Percentiles rank a stretch among this genome's conserved stretches.
These are phyloP conservation scores for Rhynchospora pubera DNA, from an alignment of 176 grass and related monocot species.

Conservation along the genomic window DNA sequence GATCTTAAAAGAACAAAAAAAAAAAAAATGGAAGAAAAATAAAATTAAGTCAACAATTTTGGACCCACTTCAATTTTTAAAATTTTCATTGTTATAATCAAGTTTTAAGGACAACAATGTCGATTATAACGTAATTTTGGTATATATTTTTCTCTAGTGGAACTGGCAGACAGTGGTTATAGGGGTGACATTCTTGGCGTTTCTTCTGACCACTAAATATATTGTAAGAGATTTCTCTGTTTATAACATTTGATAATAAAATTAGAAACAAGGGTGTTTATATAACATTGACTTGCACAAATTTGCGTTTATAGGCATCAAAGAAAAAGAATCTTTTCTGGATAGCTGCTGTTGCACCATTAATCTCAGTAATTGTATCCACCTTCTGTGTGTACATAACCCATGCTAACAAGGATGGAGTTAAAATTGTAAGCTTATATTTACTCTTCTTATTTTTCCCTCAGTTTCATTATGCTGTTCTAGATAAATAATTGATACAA, in stretches of 20 bases:
- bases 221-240: conserved; percentile 44
- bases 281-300: neutral
- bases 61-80: neutral
- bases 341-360: conserved; percentile 65
- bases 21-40: neutral
- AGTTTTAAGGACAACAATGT: neutral
- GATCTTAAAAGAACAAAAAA: neutral
- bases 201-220: conserved; percentile 61
- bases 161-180: conserved; percentile 82
- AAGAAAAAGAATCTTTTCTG: conserved; percentile 72
- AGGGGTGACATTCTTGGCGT: conserved; percentile 43
- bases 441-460: neutral
- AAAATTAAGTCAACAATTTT: no score
- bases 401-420: conserved; percentile 59
- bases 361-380: conserved; percentile 67
- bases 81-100: neutral
- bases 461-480: neutral
- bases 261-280: neutral
- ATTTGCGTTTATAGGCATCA: conserved; percentile 44
- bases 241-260: neutral
- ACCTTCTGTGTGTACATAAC: conserved; percentile 79
- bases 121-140: neutral
- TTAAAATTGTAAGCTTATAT: conserved; percentile 54
- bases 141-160: conserved; percentile 44
- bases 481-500: neutral